A percentile compares a stretch with the other conserved stretches of the same genome.
Conservation (phyloP, 352 stramenopile species). For the Labyrinthula sp. region DNA sequence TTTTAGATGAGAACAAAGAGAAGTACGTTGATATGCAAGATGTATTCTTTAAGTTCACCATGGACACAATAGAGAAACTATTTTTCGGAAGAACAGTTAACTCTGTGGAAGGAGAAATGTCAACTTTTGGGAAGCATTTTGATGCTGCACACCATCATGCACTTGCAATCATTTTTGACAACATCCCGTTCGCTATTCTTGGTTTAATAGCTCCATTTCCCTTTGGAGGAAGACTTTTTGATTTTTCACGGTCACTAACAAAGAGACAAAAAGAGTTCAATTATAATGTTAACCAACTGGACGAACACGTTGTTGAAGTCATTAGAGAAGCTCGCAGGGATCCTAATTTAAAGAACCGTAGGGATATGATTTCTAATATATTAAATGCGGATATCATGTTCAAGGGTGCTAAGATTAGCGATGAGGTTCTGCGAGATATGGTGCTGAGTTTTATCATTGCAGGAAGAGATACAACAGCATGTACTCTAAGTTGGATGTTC, state of each 20-base stretch:
- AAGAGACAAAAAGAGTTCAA: constrained; percentile 20
- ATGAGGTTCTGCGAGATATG: constrained; percentile 37
- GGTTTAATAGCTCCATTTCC: constrained; percentile 8
- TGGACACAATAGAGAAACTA: constrained; percentile 26
- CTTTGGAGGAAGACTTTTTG: constrained; percentile 3
- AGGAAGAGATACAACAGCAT: constrained; percentile 34
- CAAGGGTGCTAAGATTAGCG: constrained; percentile 7
- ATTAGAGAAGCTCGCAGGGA: constrained; percentile 18
- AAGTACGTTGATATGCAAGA: constrained; percentile 13
- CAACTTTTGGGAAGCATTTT: constrained; percentile 4
- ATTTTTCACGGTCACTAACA: constrained; percentile 1
- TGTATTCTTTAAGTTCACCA: constrained; percentile 22
- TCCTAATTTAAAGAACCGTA: constrained; percentile 2
- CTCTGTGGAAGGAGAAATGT: constrained; percentile 5
- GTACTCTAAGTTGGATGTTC: constrained; percentile 21
- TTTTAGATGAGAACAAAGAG: not conserved
- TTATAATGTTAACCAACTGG: constrained; percentile 5
- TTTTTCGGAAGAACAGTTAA: constrained; percentile 20
- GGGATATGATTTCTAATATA: constrained; percentile 24
- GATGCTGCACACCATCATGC: constrained; percentile 14
- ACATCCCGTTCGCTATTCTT: not conserved
- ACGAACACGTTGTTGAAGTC: constrained; percentile 20
- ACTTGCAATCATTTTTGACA: constrained; percentile 3
- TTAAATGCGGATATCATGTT: constrained; percentile 29
- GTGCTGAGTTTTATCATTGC: constrained; percentile 40